Percentiles rank a stretch among this genome's conserved stretches.
phyloP scores from a whole-genome alignment of 148 eudicot species.

The Polygonum aviculare region DNA sequence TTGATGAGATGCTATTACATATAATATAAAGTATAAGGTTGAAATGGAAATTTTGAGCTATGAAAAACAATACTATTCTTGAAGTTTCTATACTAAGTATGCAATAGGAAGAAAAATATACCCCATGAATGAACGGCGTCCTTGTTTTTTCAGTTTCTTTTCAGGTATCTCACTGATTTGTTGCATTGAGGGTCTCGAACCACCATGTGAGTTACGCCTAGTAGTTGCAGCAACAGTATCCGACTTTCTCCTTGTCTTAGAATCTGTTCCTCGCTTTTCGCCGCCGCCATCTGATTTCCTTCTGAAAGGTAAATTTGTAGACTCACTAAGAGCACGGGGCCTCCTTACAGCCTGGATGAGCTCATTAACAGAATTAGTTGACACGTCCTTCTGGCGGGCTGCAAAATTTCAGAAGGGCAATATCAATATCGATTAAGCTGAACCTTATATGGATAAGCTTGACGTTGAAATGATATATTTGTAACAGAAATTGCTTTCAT shows the following conservation, averaged over 20 bases:
- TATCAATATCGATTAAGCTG: not conserved
- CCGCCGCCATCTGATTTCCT: conserved; percentile 43
- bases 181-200: conserved; percentile 44
- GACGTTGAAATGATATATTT: not conserved
- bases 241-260: conserved; percentile 35
- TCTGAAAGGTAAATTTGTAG: conserved; percentile 49
- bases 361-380: conserved; percentile 70
- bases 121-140: conserved; percentile 79
- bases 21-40: not conserved
- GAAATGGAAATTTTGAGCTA: not conserved
- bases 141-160: conserved; percentile 48
- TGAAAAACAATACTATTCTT: not conserved
- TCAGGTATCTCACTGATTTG: conserved; percentile 63
- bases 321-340: conserved; percentile 80
- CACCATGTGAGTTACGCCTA: conserved; percentile 52
- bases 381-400: conserved; percentile 97
- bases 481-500: not conserved
- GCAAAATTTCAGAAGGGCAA: conserved; percentile 6
- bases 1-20: not conserved
- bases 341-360: conserved; percentile 77
- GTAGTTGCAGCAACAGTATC: conserved; percentile 30
- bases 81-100: not conserved
- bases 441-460: not conserved
- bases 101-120: conserved; percentile 19
- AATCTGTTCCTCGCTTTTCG: conserved; percentile 27